Percentiles rank a stretch among this genome's conserved stretches.
These are phyloP conservation scores for Epichloe uncinata DNA, from an alignment of 2,329 filamentous ascomycete genomes.

Conservation along the genomic window DNA sequence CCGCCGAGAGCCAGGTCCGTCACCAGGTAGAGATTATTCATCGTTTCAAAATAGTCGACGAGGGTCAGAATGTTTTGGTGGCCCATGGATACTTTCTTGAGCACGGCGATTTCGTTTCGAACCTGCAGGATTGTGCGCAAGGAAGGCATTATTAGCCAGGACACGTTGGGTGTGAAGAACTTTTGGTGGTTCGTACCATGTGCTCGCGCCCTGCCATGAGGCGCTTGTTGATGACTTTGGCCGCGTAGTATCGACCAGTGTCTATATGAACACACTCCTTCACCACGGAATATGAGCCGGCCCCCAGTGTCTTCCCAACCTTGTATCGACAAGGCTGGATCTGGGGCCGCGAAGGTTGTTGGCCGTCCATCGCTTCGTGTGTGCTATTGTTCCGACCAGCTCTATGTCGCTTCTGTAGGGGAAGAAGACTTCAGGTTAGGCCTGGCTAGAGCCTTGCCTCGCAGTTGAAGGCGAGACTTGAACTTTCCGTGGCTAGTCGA, in stretches of 20 bases:
- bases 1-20: slow-evolving; percentile 93
- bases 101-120: slow-evolving; percentile 92
- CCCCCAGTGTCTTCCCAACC: slow-evolving; percentile 92
- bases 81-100: slow-evolving; percentile 97
- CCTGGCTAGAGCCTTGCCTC: not conserved
- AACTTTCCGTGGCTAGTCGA: not conserved
- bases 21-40: slow-evolving; percentile 98
- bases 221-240: slow-evolving; percentile 98
- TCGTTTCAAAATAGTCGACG: slow-evolving; percentile 98
- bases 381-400: not conserved
- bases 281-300: slow-evolving; percentile 94
- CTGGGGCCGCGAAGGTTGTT: slow-evolving; percentile 35
- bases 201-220: slow-evolving; percentile 96
- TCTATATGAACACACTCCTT: slow-evolving; percentile 99
- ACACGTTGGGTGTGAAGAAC: not conserved
- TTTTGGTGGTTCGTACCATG: slow-evolving; percentile 56
- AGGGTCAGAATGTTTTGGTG: slow-evolving; percentile 96
- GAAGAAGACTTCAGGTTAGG: not conserved
- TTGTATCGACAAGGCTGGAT: slow-evolving; percentile 97
- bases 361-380: slow-evolving; percentile 12
- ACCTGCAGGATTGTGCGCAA: slow-evolving; percentile 39
- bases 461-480: not conserved
- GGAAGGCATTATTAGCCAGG: not conserved
- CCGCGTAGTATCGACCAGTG: slow-evolving; percentile 93
- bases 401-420: not conserved